These are phyloP conservation scores for Trametes coccinea DNA, from an alignment of 768 basidiomycete genomes.

Conservation along the genomic window DNA sequence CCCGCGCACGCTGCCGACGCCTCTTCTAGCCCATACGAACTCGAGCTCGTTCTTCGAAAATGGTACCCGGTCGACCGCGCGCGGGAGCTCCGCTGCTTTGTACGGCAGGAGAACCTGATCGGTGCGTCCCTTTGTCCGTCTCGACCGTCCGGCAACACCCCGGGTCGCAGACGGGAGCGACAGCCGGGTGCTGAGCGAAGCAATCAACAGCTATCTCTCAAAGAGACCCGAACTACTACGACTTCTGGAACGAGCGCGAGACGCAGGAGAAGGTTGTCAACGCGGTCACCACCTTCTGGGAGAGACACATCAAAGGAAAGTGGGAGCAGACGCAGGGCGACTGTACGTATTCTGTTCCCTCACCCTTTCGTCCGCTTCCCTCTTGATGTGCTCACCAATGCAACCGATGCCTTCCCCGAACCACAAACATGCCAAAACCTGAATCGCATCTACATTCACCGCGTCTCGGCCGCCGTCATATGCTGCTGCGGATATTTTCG, in stretches of 20 bases:
- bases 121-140: constrained; percentile 49
- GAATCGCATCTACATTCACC: not conserved
- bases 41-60: constrained; percentile 87
- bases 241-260: constrained; percentile 68
- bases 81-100: constrained; percentile 90
- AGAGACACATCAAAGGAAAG: constrained; percentile 55
- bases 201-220: constrained; percentile 72
- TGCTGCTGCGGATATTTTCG: not conserved
- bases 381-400: not conserved
- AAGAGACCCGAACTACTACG: constrained; percentile 86
- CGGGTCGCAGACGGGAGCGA: not conserved
- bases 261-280: constrained; percentile 55
- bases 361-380: not conserved
- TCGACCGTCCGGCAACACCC: not conserved
- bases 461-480: not conserved
- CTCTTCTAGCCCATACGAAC: constrained; percentile 44
- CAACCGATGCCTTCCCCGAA: not conserved
- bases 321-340: constrained; percentile 56
- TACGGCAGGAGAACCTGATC: constrained; percentile 65
- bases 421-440: no score
- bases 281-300: constrained; percentile 65
- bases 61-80: constrained; percentile 86
- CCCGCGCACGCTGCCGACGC: not conserved
- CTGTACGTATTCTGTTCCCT: constrained; percentile 54
- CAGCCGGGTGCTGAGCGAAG: not conserved